phyloP scores from a whole-genome alignment of 2,329 filamentous ascomycete genomes.

The Pestalotiopsis sp. region DNA sequence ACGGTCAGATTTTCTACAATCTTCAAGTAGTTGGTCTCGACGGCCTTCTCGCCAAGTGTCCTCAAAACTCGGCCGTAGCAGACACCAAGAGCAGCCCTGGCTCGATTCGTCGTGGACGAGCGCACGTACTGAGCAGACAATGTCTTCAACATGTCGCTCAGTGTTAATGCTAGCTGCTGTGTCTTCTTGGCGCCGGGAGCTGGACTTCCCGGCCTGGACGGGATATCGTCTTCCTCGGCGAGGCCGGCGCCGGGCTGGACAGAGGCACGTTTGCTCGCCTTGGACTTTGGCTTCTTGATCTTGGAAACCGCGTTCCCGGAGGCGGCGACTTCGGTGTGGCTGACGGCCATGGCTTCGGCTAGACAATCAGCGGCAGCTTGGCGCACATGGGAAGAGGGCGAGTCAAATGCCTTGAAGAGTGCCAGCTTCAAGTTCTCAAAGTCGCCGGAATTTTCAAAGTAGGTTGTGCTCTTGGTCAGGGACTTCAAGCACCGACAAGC shows the following conservation, averaged over 20 bases:
- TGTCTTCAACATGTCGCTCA: slow-evolving; percentile 77
- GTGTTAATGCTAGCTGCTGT: slow-evolving; percentile 71
- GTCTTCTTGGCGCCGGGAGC: slow-evolving; percentile 67
- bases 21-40: slow-evolving; percentile 79
- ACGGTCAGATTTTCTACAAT: slow-evolving; percentile 81
- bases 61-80: slow-evolving; percentile 85
- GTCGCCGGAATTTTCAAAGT: slow-evolving; percentile 86
- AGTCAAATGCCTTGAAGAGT: slow-evolving; percentile 87
- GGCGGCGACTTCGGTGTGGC: slow-evolving; percentile 66
- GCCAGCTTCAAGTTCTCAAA: slow-evolving; percentile 86
- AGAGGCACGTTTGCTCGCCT: slow-evolving; percentile 56
- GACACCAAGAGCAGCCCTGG: slow-evolving; percentile 80
- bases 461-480: slow-evolving; percentile 71
- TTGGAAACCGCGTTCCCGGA: slow-evolving; percentile 53
- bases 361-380: slow-evolving; percentile 87
- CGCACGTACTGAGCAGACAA: slow-evolving; percentile 81
- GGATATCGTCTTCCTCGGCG: slow-evolving; percentile 72
- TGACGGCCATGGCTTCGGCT: slow-evolving; percentile 80
- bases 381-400: slow-evolving; percentile 71
- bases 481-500: slow-evolving; percentile 80
- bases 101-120: slow-evolving; percentile 75
- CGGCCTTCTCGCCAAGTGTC: slow-evolving; percentile 76
- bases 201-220: slow-evolving; percentile 71
- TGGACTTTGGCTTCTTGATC: slow-evolving; percentile 66
- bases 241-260: slow-evolving; percentile 63